phyloP scores from a whole-genome alignment of 805 yeast species.

The Starmerella bacillaris region DNA sequence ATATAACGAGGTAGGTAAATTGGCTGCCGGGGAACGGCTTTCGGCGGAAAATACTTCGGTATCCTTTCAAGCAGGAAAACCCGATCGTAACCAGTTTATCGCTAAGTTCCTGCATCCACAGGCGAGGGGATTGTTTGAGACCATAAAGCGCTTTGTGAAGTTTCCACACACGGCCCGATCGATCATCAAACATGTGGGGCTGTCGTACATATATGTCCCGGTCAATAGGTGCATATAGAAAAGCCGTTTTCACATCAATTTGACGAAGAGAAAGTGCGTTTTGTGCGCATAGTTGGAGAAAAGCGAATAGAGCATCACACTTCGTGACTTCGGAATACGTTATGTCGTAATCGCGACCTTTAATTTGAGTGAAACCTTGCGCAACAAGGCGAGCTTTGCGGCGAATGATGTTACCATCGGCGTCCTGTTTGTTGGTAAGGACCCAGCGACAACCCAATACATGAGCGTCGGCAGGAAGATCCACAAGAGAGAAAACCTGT shows the following conservation, averaged over 20 bases:
- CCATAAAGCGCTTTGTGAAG: background rate
- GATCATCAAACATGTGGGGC: background rate
- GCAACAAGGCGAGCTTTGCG: slow-evolving; percentile 1
- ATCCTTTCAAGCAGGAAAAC: background rate
- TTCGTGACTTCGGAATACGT: background rate
- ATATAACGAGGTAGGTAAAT: background rate
- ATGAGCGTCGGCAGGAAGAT: background rate
- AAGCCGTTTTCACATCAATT: background rate
- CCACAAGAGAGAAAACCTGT: background rate
- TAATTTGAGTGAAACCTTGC: background rate
- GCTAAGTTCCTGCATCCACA: background rate
- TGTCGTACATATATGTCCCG: background rate
- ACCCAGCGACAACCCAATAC: background rate
- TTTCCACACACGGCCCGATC: background rate
- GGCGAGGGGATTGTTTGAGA: background rate
- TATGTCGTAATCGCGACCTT: background rate
- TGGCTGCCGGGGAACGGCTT: background rate
- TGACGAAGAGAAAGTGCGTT: background rate
- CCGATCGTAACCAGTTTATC: background rate
- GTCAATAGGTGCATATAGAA: background rate
- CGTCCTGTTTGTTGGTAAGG: background rate
- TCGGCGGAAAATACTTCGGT: background rate
- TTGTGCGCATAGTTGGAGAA: background rate
- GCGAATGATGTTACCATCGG: background rate
- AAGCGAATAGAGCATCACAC: background rate